These are phyloP conservation scores for Cryptococcus jaspeensis DNA, from an alignment of 1,284 basidiomycete genomes.

Conservation along the genomic window DNA sequence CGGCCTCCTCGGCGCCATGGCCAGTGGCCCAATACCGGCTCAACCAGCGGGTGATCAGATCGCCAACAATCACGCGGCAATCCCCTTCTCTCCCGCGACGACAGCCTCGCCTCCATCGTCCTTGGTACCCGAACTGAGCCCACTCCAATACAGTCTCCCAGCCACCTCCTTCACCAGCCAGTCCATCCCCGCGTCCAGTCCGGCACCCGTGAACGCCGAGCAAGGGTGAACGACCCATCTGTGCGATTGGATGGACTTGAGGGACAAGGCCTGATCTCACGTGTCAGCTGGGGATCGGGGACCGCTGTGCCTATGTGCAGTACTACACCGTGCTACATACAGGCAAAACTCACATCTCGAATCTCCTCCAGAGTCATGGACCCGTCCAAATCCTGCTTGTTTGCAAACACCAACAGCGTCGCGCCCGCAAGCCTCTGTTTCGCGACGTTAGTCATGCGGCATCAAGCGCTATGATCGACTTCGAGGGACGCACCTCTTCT, in stretches of 20 bases:
- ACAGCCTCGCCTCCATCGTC: too few relatives aligned
- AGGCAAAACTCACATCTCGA: slow-evolving; percentile 60
- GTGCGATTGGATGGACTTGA: slow-evolving; percentile 76
- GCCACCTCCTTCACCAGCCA: slow-evolving; percentile 95
- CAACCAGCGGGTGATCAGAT: too few relatives aligned
- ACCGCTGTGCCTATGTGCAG: too few relatives aligned
- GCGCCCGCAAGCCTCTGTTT: slow-evolving; percentile 83
- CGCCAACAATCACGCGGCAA: too few relatives aligned
- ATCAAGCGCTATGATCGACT: background rate
- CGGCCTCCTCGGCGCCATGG: too few relatives aligned
- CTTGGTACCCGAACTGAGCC: slow-evolving; percentile 1
- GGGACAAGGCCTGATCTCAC: slow-evolving; percentile 65
- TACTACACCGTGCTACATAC: background rate
- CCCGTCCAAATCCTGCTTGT: slow-evolving; percentile 94
- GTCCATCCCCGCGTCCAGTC: slow-evolving; percentile 80
- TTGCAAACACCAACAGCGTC: slow-evolving; percentile 94
- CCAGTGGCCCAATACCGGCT: too few relatives aligned
- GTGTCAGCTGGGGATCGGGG: background rate
- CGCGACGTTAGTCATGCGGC: background rate
- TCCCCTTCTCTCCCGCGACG: too few relatives aligned
- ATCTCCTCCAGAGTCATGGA: slow-evolving; percentile 83
- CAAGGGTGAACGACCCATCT: slow-evolving; percentile 89
- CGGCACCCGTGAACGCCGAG: slow-evolving; percentile 85
- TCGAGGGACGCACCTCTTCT: slow-evolving; percentile 72
- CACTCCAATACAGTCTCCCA: slow-evolving; percentile 56